Evolutionary conservation across 352 stramenopile species (phyloP).

Genomic region (Globisporangium radiosum): DNA sequence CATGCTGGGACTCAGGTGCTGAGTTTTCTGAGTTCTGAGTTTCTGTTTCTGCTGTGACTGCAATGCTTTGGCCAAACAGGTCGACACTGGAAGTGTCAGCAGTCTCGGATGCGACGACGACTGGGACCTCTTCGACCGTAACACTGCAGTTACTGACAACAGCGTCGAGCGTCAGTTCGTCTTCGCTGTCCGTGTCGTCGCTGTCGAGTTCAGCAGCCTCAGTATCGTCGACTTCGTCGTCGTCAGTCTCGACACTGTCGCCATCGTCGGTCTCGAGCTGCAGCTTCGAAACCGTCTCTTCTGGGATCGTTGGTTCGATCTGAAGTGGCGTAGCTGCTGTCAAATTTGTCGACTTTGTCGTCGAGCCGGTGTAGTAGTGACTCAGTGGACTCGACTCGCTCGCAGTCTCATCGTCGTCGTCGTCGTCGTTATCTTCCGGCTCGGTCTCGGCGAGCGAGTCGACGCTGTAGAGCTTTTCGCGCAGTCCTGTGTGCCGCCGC

Average conservation of each 20-base stretch:
- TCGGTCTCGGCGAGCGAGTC: slow-evolving; percentile 32
- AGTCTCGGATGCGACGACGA: background rate
- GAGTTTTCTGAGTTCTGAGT: too few species aligned
- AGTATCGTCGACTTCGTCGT: background rate
- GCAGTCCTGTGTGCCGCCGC: slow-evolving; percentile 12
- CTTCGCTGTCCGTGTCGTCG: slow-evolving; percentile 15
- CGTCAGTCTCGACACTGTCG: background rate
- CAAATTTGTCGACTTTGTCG: background rate
- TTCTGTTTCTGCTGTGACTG: background rate
- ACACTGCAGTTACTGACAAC: slow-evolving; percentile 1
- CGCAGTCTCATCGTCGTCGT: slow-evolving; percentile 26
- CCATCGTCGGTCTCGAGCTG: slow-evolving; percentile 1
- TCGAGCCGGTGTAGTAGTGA: slow-evolving; percentile 13
- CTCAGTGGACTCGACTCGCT: slow-evolving; percentile 17
- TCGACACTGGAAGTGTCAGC: slow-evolving; percentile 1
- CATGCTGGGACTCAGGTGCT: background rate
- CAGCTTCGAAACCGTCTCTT: background rate
- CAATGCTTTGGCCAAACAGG: slow-evolving; percentile 6
- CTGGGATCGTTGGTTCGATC: slow-evolving; percentile 4
- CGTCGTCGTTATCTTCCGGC: slow-evolving; percentile 19
- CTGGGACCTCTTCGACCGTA: slow-evolving; percentile 1
- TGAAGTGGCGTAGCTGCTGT: background rate
- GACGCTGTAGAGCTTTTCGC: slow-evolving; percentile 23
- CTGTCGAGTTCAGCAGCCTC: background rate
- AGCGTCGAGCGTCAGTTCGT: background rate